Evolutionary conservation across 2,329 filamentous ascomycete genomes (phyloP), one percentile per base, ranked within the genome.

Genomic region (Volutella citrinella): DNA sequence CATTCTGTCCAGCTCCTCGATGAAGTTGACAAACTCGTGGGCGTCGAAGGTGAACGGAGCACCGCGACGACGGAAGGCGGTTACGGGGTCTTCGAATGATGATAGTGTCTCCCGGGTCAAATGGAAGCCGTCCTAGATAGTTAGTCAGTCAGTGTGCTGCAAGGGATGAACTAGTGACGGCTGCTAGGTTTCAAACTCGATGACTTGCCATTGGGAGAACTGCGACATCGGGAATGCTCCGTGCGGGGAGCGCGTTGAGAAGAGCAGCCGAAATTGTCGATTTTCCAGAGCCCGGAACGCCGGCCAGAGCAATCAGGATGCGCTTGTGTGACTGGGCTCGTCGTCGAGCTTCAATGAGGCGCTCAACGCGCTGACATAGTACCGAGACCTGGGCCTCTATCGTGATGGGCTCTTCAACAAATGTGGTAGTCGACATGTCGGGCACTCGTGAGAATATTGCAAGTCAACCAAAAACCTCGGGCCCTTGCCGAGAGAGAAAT

Each of bases 71-170:
- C 40, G 42, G 16, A 57, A 48, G 7, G 55, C 54, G n/a, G 40
- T 27, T 3, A 27, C 43, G 1, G 55, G 43, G 19, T 56, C 46
- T 7, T 38, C 23, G 14, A 57, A 46, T 1, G 34, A 35, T 2
- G 38, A 24, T 2, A 59, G 40, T 1, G 29, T 34, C 5, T 45
- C 48, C 25, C 51, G 47, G 10, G 51, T 38, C 23, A 55, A 40
- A 27, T 59, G 57, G 30, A 57, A 60, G 9, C 56, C 57, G 36
- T 60, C 57, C 48, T 57, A n/a, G n/a, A n/a, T n/a, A n/a, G n/a
- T n/a, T n/a, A n/a, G n/a, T n/a, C n/a, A n/a, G n/a, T n/a, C n/a
- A n/a, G n/a, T n/a, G n/a, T n/a, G n/a, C n/a, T n/a, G n/a, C n/a
- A n/a, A n/a, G n/a, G n/a, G n/a, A n/a, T n/a, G n/a, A n/a, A n/a